Evolutionary conservation across 1,284 basidiomycete species (phyloP), one percentile per base, ranked within the genome.

Genomic region (Naganishia liquefaciens): DNA sequence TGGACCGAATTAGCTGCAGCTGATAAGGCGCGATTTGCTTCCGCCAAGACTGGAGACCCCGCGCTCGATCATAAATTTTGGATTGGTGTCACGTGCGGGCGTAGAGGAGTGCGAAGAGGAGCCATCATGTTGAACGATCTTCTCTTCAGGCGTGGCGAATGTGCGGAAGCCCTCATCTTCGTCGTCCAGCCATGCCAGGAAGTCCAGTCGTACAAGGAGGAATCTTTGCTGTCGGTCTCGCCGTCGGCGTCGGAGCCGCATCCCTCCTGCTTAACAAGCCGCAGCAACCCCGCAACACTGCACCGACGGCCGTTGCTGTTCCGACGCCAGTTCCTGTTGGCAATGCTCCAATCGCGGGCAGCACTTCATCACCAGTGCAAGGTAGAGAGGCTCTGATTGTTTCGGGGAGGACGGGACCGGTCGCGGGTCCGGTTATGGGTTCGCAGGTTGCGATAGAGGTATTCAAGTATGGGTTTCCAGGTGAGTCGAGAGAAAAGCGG

Each of bases 391-490:
- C 33, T 37, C 13, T 37, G 33, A 37, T 37, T 37, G 4, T 37
- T 10, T 37, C 33, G 70, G 60, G 47, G 65, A 44, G 65, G 68
- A 42, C 63, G 40, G 37, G 64, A 44, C 47, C 62, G 28, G 68
- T 65, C 52, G 63, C 62, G 54, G 40, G 37, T 50, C 33, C 53
- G 25, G 3, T 67, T 73, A 21, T 61, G 75, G 13, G 70, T 74
- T 54, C 72, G n/a, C 74, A 74, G 21, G 72, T 77, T 51, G 74
- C 79, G 21, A 73, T 75, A 68, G 69, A 72, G 69, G 70, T 86
- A 0, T 76, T 90, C 67, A 89, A 86, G 72, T 87, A 89, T 72
- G 89, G 89, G 3, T 83, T 88, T 75, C 89, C 89, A 71, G 88
- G 88, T 88, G 64, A 67, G 80, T 79, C 28, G 43, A 15, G 21